These are phyloP conservation scores for Hippophae gyantsensis DNA, from an alignment of 306 rosid species.

Conservation along the genomic window DNA sequence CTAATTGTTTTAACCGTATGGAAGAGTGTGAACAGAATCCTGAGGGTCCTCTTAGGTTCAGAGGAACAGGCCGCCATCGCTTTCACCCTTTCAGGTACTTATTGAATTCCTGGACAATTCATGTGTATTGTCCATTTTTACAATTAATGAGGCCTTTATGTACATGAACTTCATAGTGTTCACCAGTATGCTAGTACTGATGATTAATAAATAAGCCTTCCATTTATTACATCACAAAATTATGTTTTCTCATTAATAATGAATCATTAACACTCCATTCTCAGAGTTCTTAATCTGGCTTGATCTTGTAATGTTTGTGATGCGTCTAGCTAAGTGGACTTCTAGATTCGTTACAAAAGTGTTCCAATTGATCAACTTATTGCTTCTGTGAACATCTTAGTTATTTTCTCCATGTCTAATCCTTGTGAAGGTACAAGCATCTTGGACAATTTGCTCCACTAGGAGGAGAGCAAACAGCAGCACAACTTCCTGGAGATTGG, in stretches of 20 bases:
- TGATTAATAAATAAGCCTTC: neutral
- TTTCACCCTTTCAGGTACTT: conserved; percentile 80
- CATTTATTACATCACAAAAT: too few species aligned
- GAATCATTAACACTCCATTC: too few species aligned
- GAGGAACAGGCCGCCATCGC: conserved; percentile 92
- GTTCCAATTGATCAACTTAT: too few species aligned
- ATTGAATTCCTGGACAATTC: conserved; percentile 11
- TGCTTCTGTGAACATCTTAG: neutral
- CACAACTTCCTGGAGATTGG: conserved; percentile 98
- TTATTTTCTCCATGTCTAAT: conserved; percentile 8
- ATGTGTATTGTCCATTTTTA: neutral
- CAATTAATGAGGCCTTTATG: neutral
- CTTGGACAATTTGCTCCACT: conserved; percentile 96
- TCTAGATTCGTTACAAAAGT: too few species aligned
- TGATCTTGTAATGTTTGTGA: too few species aligned
- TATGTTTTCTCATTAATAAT: too few species aligned
- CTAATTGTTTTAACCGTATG: conserved; percentile 76
- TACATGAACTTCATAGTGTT: neutral
- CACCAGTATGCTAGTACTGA: neutral
- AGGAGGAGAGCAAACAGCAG: conserved; percentile 98
- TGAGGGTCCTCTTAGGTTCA: conserved; percentile 91
- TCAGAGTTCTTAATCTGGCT: too few species aligned
- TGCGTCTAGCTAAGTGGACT: too few species aligned
- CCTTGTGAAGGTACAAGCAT: conserved; percentile 71
- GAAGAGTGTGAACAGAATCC: conserved; percentile 65